These are phyloP conservation scores for Alnus glutinosa DNA, from an alignment of 306 rosid genomes.

Conservation along the genomic window DNA sequence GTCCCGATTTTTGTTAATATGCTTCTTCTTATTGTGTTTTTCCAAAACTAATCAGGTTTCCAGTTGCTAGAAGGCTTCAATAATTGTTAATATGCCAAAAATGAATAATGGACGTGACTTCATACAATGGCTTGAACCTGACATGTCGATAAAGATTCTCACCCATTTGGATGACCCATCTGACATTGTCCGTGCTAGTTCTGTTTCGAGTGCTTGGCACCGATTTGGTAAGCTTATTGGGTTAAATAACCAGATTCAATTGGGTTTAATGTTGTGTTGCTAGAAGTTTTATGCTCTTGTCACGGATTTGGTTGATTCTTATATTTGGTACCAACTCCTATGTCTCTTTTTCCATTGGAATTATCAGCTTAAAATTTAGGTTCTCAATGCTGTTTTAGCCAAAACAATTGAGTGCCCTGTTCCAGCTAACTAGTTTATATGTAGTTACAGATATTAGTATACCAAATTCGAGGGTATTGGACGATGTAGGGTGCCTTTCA, in stretches of 20 bases:
- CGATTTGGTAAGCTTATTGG: conserved; percentile 47
- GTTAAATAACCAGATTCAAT: conserved; percentile 11
- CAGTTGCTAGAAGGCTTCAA: conserved; percentile 22
- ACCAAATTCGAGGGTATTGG: neutral
- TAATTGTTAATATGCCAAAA: conserved; percentile 37
- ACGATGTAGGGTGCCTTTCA: neutral
- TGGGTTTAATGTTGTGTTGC: conserved; percentile 12
- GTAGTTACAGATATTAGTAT: no score
- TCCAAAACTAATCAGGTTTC: conserved; percentile 5
- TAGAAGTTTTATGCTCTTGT: neutral
- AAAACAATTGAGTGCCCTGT: neutral
- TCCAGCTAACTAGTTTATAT: neutral
- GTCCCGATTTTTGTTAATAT: no score
- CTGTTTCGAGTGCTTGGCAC: conserved; percentile 54
- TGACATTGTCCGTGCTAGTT: conserved; percentile 54
- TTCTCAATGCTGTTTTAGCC: neutral
- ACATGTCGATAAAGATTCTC: conserved; percentile 51
- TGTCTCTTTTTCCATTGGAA: neutral
- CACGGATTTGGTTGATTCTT: neutral
- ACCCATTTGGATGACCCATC: conserved; percentile 57
- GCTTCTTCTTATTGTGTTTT: conserved; percentile 6
- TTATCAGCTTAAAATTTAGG: neutral
- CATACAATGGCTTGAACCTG: conserved; percentile 48
- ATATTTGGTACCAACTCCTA: neutral
- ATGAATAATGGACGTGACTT: conserved; percentile 37